A percentile compares a stretch with the other conserved stretches of the same genome.
Evolutionary conservation across 176 grass and related monocot species (phyloP).

Genomic region (Oryza meridionalis): DNA sequence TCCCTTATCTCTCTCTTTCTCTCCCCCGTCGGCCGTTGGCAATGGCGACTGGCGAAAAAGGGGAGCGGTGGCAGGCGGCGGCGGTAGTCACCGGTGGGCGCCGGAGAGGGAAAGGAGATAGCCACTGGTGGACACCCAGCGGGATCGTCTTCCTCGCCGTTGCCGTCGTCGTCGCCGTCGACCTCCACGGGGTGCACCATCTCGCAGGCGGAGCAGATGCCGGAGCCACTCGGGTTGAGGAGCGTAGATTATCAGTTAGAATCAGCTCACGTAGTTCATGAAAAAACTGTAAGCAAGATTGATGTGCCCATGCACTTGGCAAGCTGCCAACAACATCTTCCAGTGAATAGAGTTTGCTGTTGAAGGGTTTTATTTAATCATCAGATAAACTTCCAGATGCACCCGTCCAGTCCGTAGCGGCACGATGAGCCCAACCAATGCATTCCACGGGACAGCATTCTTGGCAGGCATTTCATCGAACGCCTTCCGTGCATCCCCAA

Average conservation of each 20-base stretch:
- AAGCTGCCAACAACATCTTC: conserved; percentile 77
- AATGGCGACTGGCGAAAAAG: too few species aligned
- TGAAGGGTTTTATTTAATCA: conserved; percentile 54
- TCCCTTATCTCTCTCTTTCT: too few species aligned
- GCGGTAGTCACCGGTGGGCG: too few species aligned
- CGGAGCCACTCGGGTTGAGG: too few species aligned
- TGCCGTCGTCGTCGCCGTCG: too few species aligned
- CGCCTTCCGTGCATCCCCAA: conserved; percentile 43
- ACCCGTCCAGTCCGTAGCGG: conserved; percentile 33
- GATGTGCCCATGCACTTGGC: conserved; percentile 46
- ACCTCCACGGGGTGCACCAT: too few species aligned
- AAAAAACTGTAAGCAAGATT: conserved; percentile 38
- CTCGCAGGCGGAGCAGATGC: too few species aligned
- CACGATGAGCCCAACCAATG: conserved; percentile 45
- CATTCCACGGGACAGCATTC: conserved; percentile 64
- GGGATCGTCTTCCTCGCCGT: too few species aligned
- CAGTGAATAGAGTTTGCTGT: conserved; percentile 40
- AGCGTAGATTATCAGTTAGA: conserved; percentile 32
- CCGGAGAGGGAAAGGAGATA: too few species aligned
- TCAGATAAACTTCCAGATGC: conserved; percentile 67
- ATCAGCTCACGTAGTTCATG: conserved; percentile 31
- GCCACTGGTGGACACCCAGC: too few species aligned
- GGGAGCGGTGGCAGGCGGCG: too few species aligned
- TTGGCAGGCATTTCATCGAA: conserved; percentile 62
- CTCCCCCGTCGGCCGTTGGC: too few species aligned